phyloP scores from a whole-genome alignment of 306 rosid species.

The Pterocarpus macrocarpus region DNA sequence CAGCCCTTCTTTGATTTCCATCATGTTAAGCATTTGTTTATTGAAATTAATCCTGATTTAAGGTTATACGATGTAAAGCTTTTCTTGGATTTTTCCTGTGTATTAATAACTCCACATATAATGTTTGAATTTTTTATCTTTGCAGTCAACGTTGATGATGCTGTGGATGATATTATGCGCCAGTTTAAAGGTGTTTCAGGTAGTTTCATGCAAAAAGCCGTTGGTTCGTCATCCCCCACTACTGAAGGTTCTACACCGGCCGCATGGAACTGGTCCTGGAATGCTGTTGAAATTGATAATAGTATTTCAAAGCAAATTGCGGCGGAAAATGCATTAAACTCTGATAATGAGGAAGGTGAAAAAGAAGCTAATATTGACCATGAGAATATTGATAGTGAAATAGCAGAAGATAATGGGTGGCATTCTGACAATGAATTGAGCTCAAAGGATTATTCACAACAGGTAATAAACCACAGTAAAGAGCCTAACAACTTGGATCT shows the following conservation, averaged over 20 bases:
- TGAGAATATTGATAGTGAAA: slow-evolving; percentile 53
- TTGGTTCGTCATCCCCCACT: slow-evolving; percentile 61
- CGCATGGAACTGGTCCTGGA: slow-evolving; percentile 49
- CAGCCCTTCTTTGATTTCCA: slow-evolving; percentile 13
- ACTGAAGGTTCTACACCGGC: slow-evolving; percentile 55
- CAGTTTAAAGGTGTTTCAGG: slow-evolving; percentile 97
- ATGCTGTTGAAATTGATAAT: slow-evolving; percentile 61
- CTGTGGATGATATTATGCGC: slow-evolving; percentile 93
- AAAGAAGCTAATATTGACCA: slow-evolving; percentile 50
- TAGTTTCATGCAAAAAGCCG: slow-evolving; percentile 84
- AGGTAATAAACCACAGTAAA: slow-evolving; percentile 52
- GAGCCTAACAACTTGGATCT: slow-evolving; percentile 54
- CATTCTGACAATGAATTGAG: slow-evolving; percentile 83
- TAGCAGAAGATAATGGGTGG: slow-evolving; percentile 56
- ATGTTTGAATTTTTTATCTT: slow-evolving; percentile 29
- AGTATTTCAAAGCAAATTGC: slow-evolving; percentile 54
- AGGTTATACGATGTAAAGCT: not conserved
- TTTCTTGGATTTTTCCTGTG: not conserved
- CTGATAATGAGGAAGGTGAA: slow-evolving; percentile 75
- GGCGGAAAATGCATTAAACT: slow-evolving; percentile 62
- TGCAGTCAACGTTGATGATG: slow-evolving; percentile 97
- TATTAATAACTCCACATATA: slow-evolving; percentile 17
- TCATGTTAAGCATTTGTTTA: slow-evolving; percentile 4
- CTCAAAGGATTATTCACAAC: slow-evolving; percentile 66
- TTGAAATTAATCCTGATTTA: not conserved